Evolutionary conservation across 805 yeast species (phyloP).

Genomic region (Myxozyma vanderwaltii): DNA sequence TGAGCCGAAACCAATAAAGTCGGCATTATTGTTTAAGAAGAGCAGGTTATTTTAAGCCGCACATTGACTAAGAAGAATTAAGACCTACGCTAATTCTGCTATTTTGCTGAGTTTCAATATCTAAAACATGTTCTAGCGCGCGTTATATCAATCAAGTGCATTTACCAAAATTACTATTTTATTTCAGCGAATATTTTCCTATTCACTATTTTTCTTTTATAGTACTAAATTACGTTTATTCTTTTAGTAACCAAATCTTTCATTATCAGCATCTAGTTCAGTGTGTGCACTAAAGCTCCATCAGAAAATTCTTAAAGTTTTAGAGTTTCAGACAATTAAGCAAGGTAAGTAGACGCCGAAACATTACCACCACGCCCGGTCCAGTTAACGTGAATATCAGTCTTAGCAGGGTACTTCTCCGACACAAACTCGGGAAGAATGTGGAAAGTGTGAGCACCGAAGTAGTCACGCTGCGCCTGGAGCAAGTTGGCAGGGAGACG

Average conservation of each 20-base stretch:
- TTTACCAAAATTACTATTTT: neutral
- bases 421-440: slow-evolving; percentile 85
- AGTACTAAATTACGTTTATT: neutral
- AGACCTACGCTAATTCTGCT: too few species aligned
- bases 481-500: slow-evolving; percentile 95
- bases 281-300: neutral
- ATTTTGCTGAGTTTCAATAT: too few species aligned
- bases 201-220: neutral
- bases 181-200: neutral
- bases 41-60: too few species aligned
- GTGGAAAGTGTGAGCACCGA: slow-evolving; percentile 99
- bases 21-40: too few species aligned
- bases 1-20: too few species aligned
- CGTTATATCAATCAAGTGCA: too few species aligned
- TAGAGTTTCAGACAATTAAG: slow-evolving; percentile 48
- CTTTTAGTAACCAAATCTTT: too few species aligned
- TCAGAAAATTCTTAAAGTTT: neutral
- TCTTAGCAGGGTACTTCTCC: slow-evolving; percentile 72
- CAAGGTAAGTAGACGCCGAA: slow-evolving; percentile 91
- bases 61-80: too few species aligned
- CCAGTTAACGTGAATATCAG: slow-evolving; percentile 96
- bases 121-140: too few species aligned
- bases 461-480: slow-evolving; percentile 99
- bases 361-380: slow-evolving; percentile 98
- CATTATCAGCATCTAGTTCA: neutral